A percentile compares a stretch with the other conserved stretches of the same genome.
phyloP scores from a whole-genome alignment of 257 asterid species.

The Fraxinus anomala region DNA sequence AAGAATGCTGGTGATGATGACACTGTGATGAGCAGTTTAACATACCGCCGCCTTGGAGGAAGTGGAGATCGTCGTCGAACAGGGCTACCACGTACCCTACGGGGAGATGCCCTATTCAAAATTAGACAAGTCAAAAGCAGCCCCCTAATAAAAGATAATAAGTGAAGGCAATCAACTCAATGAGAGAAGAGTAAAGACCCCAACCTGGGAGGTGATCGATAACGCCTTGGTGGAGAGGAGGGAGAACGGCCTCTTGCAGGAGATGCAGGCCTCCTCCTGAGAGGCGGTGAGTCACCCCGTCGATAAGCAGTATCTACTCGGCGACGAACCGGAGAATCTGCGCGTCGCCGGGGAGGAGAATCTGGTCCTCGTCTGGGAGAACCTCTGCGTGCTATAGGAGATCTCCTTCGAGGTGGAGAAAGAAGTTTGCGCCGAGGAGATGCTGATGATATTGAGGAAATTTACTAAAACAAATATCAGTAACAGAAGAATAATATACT shows the following conservation, averaged over 20 bases:
- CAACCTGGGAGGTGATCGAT: conserved; percentile 89
- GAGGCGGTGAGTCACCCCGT: conserved; percentile 80
- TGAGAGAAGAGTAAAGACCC: not conserved
- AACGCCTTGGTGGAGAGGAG: conserved; percentile 76
- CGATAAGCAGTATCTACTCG: conserved; percentile 65
- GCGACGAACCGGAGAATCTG: conserved; percentile 71
- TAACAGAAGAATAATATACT: not conserved
- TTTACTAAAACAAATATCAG: conserved; percentile 20
- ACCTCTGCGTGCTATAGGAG: conserved; percentile 49
- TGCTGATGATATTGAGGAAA: conserved; percentile 43
- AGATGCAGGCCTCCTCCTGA: conserved; percentile 71
- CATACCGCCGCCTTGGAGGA: conserved; percentile 90
- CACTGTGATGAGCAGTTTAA: not conserved
- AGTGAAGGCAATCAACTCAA: not conserved
- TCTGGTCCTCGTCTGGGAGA: conserved; percentile 70
- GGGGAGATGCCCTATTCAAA: conserved; percentile 70
- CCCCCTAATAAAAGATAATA: not conserved
- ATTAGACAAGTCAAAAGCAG: conserved; percentile 24
- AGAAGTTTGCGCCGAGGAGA: conserved; percentile 79
- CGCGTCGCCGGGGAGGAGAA: conserved; percentile 60
- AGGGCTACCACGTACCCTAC: conserved; percentile 90
- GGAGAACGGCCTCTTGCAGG: conserved; percentile 91
- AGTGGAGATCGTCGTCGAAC: conserved; percentile 86
- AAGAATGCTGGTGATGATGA: not conserved
- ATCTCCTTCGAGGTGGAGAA: conserved; percentile 78